These are phyloP conservation scores for Phytophthora crassamura DNA, from an alignment of 352 stramenopile genomes.

Conservation along the genomic window DNA sequence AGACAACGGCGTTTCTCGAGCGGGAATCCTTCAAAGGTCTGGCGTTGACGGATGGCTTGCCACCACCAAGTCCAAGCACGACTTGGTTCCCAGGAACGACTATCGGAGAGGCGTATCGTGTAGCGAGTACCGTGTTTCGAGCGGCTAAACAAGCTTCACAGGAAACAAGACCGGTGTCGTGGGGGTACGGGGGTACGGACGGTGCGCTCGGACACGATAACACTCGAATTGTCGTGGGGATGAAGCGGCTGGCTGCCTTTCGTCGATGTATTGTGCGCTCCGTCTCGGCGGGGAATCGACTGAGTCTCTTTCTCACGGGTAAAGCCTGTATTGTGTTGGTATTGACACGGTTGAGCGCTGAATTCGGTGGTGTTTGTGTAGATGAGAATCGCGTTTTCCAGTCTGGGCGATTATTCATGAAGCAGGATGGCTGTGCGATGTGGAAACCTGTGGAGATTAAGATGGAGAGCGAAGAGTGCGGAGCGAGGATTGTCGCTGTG, in stretches of 20 bases:
- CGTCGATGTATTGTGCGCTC: slow-evolving; percentile 42
- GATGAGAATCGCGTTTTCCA: slow-evolving; percentile 53
- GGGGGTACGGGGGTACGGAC: slow-evolving; percentile 63
- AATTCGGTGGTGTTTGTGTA: slow-evolving; percentile 10
- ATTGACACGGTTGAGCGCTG: background rate
- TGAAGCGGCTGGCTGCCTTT: slow-evolving; percentile 51
- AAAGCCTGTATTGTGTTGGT: background rate
- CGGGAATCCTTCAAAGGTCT: slow-evolving; percentile 45
- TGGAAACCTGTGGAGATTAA: slow-evolving; percentile 49
- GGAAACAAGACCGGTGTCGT: slow-evolving; percentile 47
- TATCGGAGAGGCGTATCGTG: slow-evolving; percentile 46
- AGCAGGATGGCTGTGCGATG: slow-evolving; percentile 66
- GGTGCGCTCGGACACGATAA: slow-evolving; percentile 51
- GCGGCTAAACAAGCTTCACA: slow-evolving; percentile 33
- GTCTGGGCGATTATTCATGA: slow-evolving; percentile 57
- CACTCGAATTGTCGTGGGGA: slow-evolving; percentile 25
- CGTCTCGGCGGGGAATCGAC: slow-evolving; percentile 56
- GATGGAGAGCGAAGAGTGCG: slow-evolving; percentile 15
- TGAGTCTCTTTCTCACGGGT: slow-evolving; percentile 74
- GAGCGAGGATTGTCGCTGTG: slow-evolving; percentile 41
- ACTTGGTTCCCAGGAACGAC: slow-evolving; percentile 23
- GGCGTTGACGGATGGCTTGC: slow-evolving; percentile 11
- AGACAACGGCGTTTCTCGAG: slow-evolving; percentile 47
- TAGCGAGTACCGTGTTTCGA: slow-evolving; percentile 51
- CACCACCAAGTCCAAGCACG: background rate